phyloP scores from a whole-genome alignment of 768 basidiomycete genomes.

The Suillus alpinus region DNA sequence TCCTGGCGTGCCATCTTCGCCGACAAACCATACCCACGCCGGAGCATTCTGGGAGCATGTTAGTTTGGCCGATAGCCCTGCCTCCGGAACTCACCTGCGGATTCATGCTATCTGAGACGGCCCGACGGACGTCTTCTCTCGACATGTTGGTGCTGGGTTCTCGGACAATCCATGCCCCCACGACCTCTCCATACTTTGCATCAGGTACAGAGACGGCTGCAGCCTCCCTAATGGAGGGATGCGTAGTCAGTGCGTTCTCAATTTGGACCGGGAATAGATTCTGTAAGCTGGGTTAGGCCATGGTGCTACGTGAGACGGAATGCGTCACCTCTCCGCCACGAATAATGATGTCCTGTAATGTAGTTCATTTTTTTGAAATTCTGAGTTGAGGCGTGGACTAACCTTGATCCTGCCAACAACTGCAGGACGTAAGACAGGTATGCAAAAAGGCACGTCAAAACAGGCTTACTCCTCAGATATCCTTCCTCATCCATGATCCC shows the following conservation, averaged over 20 bases:
- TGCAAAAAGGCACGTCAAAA: neutral
- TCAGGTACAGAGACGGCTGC: slow-evolving; percentile 75
- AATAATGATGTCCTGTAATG: slow-evolving; percentile 71
- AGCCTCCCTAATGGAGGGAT: slow-evolving; percentile 62
- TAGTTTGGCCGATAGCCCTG: slow-evolving; percentile 1
- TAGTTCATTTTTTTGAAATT: neutral
- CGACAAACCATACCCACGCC: slow-evolving; percentile 80
- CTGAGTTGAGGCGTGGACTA: slow-evolving; percentile 6
- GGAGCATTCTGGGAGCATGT: slow-evolving; percentile 60
- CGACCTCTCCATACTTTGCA: slow-evolving; percentile 67
- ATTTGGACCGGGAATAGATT: slow-evolving; percentile 86
- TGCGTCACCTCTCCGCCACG: slow-evolving; percentile 72
- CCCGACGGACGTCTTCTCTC: slow-evolving; percentile 49
- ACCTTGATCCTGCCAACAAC: slow-evolving; percentile 82
- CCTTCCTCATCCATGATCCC: slow-evolving; percentile 81
- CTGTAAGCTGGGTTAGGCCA: slow-evolving; percentile 29
- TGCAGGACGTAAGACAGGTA: slow-evolving; percentile 23
- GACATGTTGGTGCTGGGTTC: slow-evolving; percentile 37
- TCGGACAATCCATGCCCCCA: slow-evolving; percentile 75
- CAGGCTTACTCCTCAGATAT: slow-evolving; percentile 61
- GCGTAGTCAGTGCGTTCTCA: slow-evolving; percentile 64
- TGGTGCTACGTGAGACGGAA: neutral
- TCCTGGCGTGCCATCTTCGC: slow-evolving; percentile 53
- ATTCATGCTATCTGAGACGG: slow-evolving; percentile 64
- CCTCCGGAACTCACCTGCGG: slow-evolving; percentile 56